phyloP scores from a whole-genome alignment of 805 yeast species.

The Barnettozyma botsteinii region DNA sequence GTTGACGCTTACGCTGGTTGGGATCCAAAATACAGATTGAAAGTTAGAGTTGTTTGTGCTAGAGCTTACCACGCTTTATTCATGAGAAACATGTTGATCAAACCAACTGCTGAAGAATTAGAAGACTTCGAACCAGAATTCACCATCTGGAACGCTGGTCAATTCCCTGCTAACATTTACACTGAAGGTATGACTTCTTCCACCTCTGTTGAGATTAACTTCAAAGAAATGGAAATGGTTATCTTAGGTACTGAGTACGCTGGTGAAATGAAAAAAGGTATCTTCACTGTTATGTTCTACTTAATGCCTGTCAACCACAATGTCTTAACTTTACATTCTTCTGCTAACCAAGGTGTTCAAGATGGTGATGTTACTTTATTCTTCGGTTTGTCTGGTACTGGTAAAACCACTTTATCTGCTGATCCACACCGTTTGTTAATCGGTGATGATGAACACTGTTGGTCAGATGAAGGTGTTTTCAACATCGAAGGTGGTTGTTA shows the following conservation, averaged over 20 bases:
- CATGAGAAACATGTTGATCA: slow-evolving; percentile 97
- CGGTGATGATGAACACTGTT: slow-evolving; percentile 99
- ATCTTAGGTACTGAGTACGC: slow-evolving; percentile 98
- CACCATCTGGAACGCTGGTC: slow-evolving; percentile 97
- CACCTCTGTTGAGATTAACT: slow-evolving; percentile 93
- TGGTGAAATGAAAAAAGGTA: slow-evolving; percentile 99
- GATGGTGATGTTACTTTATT: slow-evolving; percentile 87
- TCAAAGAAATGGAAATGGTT: slow-evolving; percentile 97
- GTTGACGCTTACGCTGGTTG: slow-evolving; percentile 98
- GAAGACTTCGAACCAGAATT: slow-evolving; percentile 91
- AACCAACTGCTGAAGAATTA: slow-evolving; percentile 89
- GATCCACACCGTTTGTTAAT: slow-evolving; percentile 90
- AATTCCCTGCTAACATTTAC: slow-evolving; percentile 95
- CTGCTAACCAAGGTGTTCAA: slow-evolving; percentile 83
- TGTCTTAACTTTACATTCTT: slow-evolving; percentile 90
- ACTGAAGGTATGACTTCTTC: slow-evolving; percentile 97
- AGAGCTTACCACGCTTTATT: slow-evolving; percentile 97
- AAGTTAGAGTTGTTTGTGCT: slow-evolving; percentile 94
- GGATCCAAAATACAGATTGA: slow-evolving; percentile 97
- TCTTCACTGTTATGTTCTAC: slow-evolving; percentile 97
- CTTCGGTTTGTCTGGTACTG: slow-evolving; percentile 97
- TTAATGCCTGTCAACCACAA: slow-evolving; percentile 92
- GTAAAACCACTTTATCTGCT: slow-evolving; percentile 95
- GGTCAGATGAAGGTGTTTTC: slow-evolving; percentile 98
- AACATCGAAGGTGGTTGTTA: slow-evolving; percentile 99